Conservation (phyloP, 1,139 yeast species). For the Wickerhamomyces sp. region DNA sequence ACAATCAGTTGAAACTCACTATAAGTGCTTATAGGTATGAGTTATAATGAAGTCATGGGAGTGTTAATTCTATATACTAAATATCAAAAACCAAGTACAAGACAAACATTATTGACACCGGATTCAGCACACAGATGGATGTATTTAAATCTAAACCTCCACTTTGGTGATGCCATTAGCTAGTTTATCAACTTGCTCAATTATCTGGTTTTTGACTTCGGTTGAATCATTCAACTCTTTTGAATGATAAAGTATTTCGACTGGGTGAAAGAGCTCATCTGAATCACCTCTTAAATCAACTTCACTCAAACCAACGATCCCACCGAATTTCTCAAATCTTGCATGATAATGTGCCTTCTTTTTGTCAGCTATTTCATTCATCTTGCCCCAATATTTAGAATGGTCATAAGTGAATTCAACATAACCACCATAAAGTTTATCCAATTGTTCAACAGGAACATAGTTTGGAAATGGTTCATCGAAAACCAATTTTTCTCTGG, state of each 20-base stretch:
- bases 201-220: neutral
- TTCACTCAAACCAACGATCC: conserved; percentile 76
- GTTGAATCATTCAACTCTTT: neutral
- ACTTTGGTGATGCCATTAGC: conserved; percentile 1
- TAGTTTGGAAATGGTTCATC: conserved; percentile 83
- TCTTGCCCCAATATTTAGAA: conserved; percentile 72
- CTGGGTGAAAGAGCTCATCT: conserved; percentile 1
- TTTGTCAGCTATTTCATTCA: conserved; percentile 52
- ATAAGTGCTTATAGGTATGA: too few species aligned
- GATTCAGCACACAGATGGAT: too few species aligned
- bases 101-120: too few species aligned
- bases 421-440: conserved; percentile 76
- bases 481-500: conserved; percentile 85
- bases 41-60: too few species aligned
- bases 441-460: conserved; percentile 78
- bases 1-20: too few species aligned
- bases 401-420: conserved; percentile 82
- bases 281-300: conserved; percentile 62
- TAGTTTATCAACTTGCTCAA: conserved; percentile 1
- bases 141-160: neutral
- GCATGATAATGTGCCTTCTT: conserved; percentile 53
- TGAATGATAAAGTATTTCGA: neutral
- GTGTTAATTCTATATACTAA: too few species aligned
- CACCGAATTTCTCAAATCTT: conserved; percentile 66
- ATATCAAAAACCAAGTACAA: too few species aligned